A percentile compares a stretch with the other conserved stretches of the same genome.
Evolutionary conservation across 257 asterid species (phyloP).

Genomic region (Solanum sitiens): DNA sequence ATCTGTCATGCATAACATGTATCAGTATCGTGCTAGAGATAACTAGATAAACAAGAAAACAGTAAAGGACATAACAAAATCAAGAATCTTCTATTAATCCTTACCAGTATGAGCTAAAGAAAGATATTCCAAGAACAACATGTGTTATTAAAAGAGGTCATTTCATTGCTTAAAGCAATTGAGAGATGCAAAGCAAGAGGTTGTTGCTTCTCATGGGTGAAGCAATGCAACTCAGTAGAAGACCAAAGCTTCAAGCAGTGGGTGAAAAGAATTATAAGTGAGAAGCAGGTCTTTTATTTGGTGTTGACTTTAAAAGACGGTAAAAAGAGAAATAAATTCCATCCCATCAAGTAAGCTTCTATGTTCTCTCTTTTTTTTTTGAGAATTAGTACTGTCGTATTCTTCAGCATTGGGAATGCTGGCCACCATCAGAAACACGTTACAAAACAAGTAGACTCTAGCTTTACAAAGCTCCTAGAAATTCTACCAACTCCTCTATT

Average conservation of each 20-base stretch:
- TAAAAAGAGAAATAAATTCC: background rate
- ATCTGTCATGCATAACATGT: conserved; percentile 37
- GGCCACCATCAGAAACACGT: too few relatives aligned
- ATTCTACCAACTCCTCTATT: too few relatives aligned
- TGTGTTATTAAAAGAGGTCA: background rate
- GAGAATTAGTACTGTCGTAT: too few relatives aligned
- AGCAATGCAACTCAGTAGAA: background rate
- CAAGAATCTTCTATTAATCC: background rate
- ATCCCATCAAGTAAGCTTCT: background rate
- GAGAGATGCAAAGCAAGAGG: background rate
- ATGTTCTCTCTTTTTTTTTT: too few relatives aligned
- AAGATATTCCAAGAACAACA: background rate
- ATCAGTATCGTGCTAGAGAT: background rate
- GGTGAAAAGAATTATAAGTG: background rate
- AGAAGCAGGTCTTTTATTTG: background rate
- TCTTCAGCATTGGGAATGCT: too few relatives aligned
- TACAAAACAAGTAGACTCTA: too few relatives aligned
- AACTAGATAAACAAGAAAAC: background rate
- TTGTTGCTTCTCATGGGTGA: background rate
- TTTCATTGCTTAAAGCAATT: background rate
- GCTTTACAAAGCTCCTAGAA: too few relatives aligned
- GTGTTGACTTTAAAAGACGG: background rate
- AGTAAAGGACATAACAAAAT: background rate
- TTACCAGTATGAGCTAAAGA: background rate
- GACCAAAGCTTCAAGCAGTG: background rate